Percentiles rank a stretch among this genome's conserved stretches.
Evolutionary conservation across 1,139 yeast genomes (phyloP).

Genomic region (Schizosaccharomyces versatilis): DNA sequence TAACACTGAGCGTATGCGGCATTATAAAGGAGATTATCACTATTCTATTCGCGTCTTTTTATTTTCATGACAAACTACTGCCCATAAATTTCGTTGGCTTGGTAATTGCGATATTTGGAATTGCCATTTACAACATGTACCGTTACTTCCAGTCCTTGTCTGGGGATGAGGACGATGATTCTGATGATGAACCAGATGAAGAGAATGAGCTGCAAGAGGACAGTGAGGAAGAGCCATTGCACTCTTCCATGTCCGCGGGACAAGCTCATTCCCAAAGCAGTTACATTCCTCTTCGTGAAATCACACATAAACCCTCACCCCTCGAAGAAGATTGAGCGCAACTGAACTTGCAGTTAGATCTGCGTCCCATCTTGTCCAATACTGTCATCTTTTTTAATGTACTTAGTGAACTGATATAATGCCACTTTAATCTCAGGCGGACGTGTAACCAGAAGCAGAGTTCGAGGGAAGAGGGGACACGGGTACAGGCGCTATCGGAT

Average conservation of each 20-base stretch:
- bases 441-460: background rate
- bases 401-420: background rate
- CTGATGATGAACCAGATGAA: no score
- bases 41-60: constrained; percentile 42
- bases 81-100: constrained; percentile 55
- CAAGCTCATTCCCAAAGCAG: no score
- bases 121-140: constrained; percentile 46
- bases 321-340: no score
- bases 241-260: no score
- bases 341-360: no score
- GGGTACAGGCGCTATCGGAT: no score
- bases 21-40: constrained; percentile 79
- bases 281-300: no score
- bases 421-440: background rate
- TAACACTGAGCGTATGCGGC: constrained; percentile 77
- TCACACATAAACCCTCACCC: no score
- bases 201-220: no score
- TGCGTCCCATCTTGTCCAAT: no score
- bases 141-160: constrained; percentile 4
- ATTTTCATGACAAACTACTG: constrained; percentile 55
- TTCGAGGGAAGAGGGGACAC: background rate
- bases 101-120: constrained; percentile 50
- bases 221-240: no score
- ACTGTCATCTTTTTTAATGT: background rate
- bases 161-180: no score